phyloP scores from a whole-genome alignment of 2,329 filamentous ascomycete genomes.

The Aspergillus brunneoviolaceus region DNA sequence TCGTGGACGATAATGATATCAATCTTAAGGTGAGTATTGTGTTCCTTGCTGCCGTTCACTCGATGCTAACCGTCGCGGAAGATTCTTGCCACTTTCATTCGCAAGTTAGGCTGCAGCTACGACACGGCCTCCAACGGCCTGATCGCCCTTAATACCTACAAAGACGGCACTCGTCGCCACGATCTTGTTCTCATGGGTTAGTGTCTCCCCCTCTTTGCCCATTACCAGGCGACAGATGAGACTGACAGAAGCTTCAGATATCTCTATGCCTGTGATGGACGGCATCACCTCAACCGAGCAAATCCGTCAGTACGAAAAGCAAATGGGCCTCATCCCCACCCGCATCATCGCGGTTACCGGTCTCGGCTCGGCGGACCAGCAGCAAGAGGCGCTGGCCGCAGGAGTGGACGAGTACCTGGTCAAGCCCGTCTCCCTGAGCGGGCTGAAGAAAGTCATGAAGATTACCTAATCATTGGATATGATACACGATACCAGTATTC shows the following conservation, averaged over 20 bases:
- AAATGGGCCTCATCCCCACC: constrained; percentile 19
- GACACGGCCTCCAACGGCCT: constrained; percentile 39
- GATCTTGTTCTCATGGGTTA: constrained; percentile 36
- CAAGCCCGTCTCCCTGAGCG: constrained; percentile 26
- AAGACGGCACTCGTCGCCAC: constrained; percentile 25
- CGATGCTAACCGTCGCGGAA: constrained; percentile 1
- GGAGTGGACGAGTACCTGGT: constrained; percentile 29
- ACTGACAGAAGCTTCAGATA: constrained; percentile 27
- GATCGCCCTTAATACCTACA: constrained; percentile 38
- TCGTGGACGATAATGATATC: constrained; percentile 44
- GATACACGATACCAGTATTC: neutral
- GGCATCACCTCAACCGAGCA: constrained; percentile 42
- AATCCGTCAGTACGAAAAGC: constrained; percentile 37
- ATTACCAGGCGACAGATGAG: too few relatives aligned
- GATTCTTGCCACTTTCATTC: constrained; percentile 37
- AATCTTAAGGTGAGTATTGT: constrained; percentile 30
- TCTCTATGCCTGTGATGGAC: constrained; percentile 45
- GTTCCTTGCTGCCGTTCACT: too few relatives aligned
- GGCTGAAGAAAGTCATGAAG: constrained; percentile 22
- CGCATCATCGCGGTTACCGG: constrained; percentile 30
- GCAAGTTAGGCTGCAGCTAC: constrained; percentile 35
- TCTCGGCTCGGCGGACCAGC: constrained; percentile 27
- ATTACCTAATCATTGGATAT: constrained; percentile 11
- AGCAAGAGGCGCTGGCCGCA: constrained; percentile 25
- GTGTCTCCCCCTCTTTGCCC: neutral